phyloP scores from a whole-genome alignment of 2,329 filamentous ascomycete genomes.

The Colletotrichum destructivum region DNA sequence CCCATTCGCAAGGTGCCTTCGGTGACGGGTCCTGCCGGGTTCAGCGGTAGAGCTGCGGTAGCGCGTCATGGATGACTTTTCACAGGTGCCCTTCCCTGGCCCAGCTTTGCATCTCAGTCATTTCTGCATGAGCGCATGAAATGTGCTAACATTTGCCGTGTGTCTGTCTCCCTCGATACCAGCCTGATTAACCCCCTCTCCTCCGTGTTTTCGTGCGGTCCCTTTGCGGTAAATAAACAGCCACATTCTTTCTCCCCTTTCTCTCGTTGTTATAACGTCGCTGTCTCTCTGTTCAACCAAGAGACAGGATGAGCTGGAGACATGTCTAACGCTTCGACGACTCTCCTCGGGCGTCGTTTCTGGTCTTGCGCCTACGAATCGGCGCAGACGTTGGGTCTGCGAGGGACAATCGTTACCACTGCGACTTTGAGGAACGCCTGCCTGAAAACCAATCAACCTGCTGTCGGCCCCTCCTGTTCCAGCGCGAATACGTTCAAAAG shows the following conservation, averaged over 20 bases:
- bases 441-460: constrained; percentile 21
- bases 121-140: constrained; percentile 42
- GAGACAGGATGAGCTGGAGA: constrained; percentile 54
- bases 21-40: constrained; percentile 38
- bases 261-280: background rate
- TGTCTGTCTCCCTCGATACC: constrained; percentile 21
- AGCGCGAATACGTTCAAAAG: constrained; percentile 26
- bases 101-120: constrained; percentile 37
- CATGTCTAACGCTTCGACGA: constrained; percentile 56
- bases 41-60: constrained; percentile 43
- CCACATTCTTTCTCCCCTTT: background rate
- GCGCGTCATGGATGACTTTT: constrained; percentile 59
- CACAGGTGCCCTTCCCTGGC: constrained; percentile 46
- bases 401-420: constrained; percentile 27
- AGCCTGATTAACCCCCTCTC: constrained; percentile 5
- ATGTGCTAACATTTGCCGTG: constrained; percentile 36
- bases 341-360: constrained; percentile 54
- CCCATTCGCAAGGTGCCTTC: constrained; percentile 31
- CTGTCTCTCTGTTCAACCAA: constrained; percentile 39
- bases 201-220: constrained; percentile 3
- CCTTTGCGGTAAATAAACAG: constrained; percentile 26
- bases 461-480: constrained; percentile 4
- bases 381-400: constrained; percentile 40
- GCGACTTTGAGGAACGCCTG: constrained; percentile 18
- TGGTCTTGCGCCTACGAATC: constrained; percentile 47